A percentile compares a stretch with the other conserved stretches of the same genome.
phyloP scores from a whole-genome alignment of 257 asterid species.

The Solanum bukasovii region DNA sequence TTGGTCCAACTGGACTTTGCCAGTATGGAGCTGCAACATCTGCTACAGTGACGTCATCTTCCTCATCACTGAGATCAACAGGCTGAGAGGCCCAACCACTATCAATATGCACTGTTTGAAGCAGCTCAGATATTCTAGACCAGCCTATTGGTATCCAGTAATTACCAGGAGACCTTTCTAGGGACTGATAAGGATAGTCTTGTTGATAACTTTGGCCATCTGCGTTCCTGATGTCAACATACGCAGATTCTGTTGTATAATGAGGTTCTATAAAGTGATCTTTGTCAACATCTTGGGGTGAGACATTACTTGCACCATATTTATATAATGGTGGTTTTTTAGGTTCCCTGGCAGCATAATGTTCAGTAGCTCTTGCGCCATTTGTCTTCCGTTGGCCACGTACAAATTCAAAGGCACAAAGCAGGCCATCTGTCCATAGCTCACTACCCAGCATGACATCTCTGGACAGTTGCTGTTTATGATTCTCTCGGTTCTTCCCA shows the following conservation, averaged over 20 bases:
- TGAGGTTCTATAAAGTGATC: constrained; percentile 24
- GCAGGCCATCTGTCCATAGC: constrained; percentile 87
- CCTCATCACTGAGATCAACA: constrained; percentile 46
- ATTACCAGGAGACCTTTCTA: constrained; percentile 38
- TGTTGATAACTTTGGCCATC: constrained; percentile 24
- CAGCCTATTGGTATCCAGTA: constrained; percentile 95
- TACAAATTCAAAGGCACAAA: constrained; percentile 86
- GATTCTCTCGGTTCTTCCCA: constrained; percentile 37
- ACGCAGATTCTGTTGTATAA: constrained; percentile 28
- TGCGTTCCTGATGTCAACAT: constrained; percentile 1
- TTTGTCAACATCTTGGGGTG: constrained; percentile 9
- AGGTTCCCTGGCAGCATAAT: constrained; percentile 4
- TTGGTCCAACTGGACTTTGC: constrained; percentile 89
- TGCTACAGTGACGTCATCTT: constrained; percentile 80
- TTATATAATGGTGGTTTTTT: constrained; percentile 13
- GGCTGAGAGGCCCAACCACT: constrained; percentile 53
- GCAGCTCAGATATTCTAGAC: constrained; percentile 77
- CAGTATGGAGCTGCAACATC: constrained; percentile 91
- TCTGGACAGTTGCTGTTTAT: constrained; percentile 33
- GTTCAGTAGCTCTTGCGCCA: constrained; percentile 24
- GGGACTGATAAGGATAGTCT: constrained; percentile 4
- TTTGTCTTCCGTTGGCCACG: constrained; percentile 28
- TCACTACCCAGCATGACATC: constrained; percentile 48
- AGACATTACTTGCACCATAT: constrained; percentile 17
- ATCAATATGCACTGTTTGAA: constrained; percentile 53